A percentile compares a stretch with the other conserved stretches of the same genome.
These are phyloP conservation scores for Gossypium anomalum DNA, from an alignment of 345 rosid genomes.

Conservation along the genomic window DNA sequence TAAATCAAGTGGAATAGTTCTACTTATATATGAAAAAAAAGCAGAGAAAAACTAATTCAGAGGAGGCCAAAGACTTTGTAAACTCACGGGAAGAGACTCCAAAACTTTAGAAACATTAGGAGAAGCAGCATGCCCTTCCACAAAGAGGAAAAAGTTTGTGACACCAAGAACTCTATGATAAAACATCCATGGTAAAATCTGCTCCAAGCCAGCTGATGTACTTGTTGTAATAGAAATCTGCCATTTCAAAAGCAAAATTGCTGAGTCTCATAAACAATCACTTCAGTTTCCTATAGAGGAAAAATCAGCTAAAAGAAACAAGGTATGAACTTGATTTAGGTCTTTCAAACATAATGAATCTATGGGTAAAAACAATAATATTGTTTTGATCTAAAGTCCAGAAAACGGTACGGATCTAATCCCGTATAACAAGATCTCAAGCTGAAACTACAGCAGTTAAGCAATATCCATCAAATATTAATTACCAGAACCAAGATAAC, in stretches of 20 bases:
- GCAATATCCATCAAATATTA: neutral
- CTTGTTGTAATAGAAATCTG: constrained; percentile 88
- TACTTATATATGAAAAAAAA: constrained; percentile 15
- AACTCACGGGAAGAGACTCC: constrained; percentile 75
- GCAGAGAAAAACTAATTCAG: constrained; percentile 10
- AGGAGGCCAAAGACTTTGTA: neutral
- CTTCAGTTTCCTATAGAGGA: neutral
- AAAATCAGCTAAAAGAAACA: neutral
- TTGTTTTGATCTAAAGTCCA: neutral
- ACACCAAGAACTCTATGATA: constrained; percentile 96
- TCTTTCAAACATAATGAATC: neutral
- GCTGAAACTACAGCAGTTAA: neutral
- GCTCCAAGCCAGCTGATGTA: constrained; percentile 93
- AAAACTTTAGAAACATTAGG: constrained; percentile 72
- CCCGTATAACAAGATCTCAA: neutral
- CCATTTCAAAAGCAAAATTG: constrained; percentile 7
- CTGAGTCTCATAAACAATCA: neutral
- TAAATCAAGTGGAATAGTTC: neutral
- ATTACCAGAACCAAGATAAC: neutral
- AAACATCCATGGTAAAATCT: constrained; percentile 96
- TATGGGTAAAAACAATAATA: neutral
- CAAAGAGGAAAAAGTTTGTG: constrained; percentile 85
- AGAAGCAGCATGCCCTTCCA: constrained; percentile 94
- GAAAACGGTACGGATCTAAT: neutral
- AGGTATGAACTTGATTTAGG: neutral